Evolutionary conservation across 306 rosid species (phyloP).

Genomic region (Dryas alaskensis): DNA sequence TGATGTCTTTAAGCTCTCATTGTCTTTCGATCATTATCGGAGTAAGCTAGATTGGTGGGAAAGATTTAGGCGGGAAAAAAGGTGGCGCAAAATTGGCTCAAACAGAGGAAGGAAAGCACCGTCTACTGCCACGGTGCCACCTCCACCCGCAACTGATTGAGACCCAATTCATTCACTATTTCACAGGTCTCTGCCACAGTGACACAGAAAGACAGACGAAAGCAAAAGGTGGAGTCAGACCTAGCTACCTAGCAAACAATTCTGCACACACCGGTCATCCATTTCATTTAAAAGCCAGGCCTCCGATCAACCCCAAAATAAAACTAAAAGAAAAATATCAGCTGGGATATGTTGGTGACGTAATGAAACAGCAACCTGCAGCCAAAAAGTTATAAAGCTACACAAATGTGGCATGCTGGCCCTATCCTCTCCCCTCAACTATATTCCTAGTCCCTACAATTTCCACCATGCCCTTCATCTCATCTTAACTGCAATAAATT

Average conservation of each 20-base stretch:
- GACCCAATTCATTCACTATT: constrained; percentile 26
- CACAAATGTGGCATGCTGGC: constrained; percentile 43
- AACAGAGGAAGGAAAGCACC: constrained; percentile 25
- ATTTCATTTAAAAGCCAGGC: no score
- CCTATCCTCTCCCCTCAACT: constrained; percentile 30
- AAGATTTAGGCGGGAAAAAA: constrained; percentile 51
- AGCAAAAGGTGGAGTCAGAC: no score
- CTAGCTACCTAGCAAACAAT: no score
- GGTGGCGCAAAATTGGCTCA: constrained; percentile 45
- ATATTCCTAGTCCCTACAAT: constrained; percentile 53
- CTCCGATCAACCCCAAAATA: neutral
- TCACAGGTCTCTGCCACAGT: constrained; percentile 12
- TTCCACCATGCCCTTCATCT: constrained; percentile 16
- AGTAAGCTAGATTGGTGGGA: constrained; percentile 59
- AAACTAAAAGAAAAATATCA: constrained; percentile 2
- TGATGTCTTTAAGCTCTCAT: constrained; percentile 27
- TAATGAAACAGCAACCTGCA: constrained; percentile 50
- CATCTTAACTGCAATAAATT: constrained; percentile 36
- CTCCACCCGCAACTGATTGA: constrained; percentile 64
- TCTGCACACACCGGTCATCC: no score
- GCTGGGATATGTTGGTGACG: constrained; percentile 46
- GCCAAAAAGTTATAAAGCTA: constrained; percentile 30
- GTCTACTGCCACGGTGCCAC: constrained; percentile 22
- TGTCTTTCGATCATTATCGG: constrained; percentile 36
- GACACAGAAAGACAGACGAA: constrained; percentile 8